phyloP scores from a whole-genome alignment of 169 alveolate species.

The Cryptosporidium parvum region DNA sequence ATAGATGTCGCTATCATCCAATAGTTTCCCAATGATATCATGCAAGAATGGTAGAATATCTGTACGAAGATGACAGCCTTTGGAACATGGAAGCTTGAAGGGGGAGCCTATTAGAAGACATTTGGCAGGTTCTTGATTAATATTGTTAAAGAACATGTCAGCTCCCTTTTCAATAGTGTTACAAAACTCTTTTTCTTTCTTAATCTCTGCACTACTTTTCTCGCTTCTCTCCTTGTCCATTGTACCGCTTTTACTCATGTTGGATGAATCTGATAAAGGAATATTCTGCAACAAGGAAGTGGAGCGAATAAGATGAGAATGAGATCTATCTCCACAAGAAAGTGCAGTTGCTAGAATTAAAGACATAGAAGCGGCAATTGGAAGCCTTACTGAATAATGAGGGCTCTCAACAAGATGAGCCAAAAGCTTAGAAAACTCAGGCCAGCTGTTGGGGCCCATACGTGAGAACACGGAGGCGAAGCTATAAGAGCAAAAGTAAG shows the following conservation, averaged over 20 bases:
- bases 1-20: constrained; percentile 23
- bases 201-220: constrained; percentile 2
- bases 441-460: constrained; percentile 45
- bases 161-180: constrained; percentile 14
- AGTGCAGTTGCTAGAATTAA: constrained; percentile 50
- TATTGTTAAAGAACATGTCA: constrained; percentile 24
- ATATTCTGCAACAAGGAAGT: not conserved
- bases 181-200: constrained; percentile 1
- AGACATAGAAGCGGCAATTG: constrained; percentile 69
- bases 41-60: constrained; percentile 10
- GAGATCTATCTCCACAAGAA: constrained; percentile 21
- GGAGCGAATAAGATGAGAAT: not conserved
- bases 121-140: constrained; percentile 1
- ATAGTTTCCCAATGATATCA: constrained; percentile 25
- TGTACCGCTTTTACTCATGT: not conserved
- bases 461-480: constrained; percentile 60
- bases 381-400: constrained; percentile 35
- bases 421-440: constrained; percentile 25
- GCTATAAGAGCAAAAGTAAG: constrained; percentile 56
- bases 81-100: constrained; percentile 35
- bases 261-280: not conserved
- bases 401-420: constrained; percentile 17
- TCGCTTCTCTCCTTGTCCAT: not conserved
- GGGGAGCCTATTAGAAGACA: not conserved
- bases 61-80: not conserved